Base-by-base conservation (phyloP, 352 stramenopile species). In the Blastocystis sp. region DNA sequence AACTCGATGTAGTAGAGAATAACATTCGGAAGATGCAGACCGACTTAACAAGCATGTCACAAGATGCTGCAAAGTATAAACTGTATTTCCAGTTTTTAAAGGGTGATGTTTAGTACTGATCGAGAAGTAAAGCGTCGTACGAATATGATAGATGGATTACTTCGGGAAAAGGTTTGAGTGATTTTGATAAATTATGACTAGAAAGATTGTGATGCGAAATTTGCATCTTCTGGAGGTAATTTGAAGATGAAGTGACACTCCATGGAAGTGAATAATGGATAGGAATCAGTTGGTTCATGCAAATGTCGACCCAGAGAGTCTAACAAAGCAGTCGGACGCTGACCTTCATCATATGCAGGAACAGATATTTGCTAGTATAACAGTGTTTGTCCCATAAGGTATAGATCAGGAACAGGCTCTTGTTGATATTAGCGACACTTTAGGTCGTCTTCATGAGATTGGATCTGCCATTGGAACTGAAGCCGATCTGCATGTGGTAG, bases 301-400 rank as follows among this genome's bases (percentile, higher is more conserved):
- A 57, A 84, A 84, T 44, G 58, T 66, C 11, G 73, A 84, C 42
- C 42, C 73, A 5, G 73, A 84, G 51, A 84, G 51, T 56, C 33
- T 84, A 57, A 84, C 73, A n/a, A 84, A 84, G 48, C 73, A 84
- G 51, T 66, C 73, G 51, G 73, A 84, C 33, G 53, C 53, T 33
- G 73, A 84, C 27, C 73, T 84, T 9, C 73, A 84, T 44, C 51
- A 84, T 27, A 84, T 84, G 73, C 73, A 84, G 73, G 73, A 84
- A 24, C 73, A 84, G 24, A 60, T 64, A 9, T 84, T 84, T 84
- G 73, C 73, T 15, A 56, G 73, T 84, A 57, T 22, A 22, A 19
- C 17, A 9, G 6, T 19, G 27, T n/a, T 22, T 37, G 19, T 11
- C 1, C 30, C 0, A 0, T 60, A 19, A 68, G 15, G 15, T 40